phyloP scores from a whole-genome alignment of 2,329 filamentous ascomycete species.

The Penicillium sp. region DNA sequence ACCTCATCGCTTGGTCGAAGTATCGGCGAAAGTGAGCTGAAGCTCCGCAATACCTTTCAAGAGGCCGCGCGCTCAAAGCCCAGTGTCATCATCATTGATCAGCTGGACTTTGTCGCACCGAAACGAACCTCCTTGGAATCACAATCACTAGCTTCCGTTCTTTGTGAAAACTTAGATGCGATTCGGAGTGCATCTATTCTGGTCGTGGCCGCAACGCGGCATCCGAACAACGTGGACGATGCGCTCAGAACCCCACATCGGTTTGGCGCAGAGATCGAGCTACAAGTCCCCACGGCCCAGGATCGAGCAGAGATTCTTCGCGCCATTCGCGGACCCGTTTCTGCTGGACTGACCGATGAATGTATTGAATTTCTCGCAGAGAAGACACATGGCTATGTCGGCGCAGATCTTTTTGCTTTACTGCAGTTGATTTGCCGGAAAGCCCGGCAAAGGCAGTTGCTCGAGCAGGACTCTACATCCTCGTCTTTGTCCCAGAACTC shows the following conservation, averaged over 20 bases:
- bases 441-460: constrained; percentile 34
- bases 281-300: constrained; percentile 71
- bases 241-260: constrained; percentile 64
- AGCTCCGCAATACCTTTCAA: constrained; percentile 67
- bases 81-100: constrained; percentile 75
- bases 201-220: constrained; percentile 73
- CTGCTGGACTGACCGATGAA: constrained; percentile 50
- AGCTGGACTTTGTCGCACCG: constrained; percentile 68
- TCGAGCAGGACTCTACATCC: constrained; percentile 7
- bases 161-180: constrained; percentile 43
- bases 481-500: neutral
- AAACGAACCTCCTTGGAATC: constrained; percentile 53
- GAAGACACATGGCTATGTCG: constrained; percentile 83
- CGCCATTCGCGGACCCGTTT: constrained; percentile 51
- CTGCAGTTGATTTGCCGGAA: constrained; percentile 53
- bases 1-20: constrained; percentile 34
- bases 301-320: constrained; percentile 73
- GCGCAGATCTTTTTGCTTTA: constrained; percentile 69
- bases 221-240: constrained; percentile 68
- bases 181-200: constrained; percentile 58
- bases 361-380: constrained; percentile 63
- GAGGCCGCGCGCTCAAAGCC: constrained; percentile 68
- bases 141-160: constrained; percentile 34
- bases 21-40: constrained; percentile 48
- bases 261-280: constrained; percentile 66